Percentiles rank a stretch among this genome's conserved stretches.
phyloP scores from a whole-genome alignment of 148 eudicot genomes.

The Cornus kousa region DNA sequence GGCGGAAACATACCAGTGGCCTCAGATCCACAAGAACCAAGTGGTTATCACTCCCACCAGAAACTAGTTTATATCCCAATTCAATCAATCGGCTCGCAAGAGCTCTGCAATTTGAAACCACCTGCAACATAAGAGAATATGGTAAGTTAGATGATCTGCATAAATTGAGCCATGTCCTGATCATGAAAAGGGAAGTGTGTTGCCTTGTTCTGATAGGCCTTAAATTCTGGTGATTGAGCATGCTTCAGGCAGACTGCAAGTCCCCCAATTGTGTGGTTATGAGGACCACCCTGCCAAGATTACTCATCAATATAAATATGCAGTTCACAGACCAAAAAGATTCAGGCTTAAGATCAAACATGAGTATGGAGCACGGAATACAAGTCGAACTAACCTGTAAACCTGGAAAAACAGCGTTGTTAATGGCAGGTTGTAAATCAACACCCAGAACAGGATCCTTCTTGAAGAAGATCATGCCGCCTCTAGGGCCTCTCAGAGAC shows the following conservation, averaged over 20 bases:
- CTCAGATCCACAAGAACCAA: slow-evolving; percentile 88
- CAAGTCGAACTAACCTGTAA: slow-evolving; percentile 52
- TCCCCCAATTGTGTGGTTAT: slow-evolving; percentile 92
- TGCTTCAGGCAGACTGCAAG: slow-evolving; percentile 82
- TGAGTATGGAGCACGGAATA: background rate
- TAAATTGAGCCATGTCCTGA: background rate
- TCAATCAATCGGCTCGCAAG: slow-evolving; percentile 63
- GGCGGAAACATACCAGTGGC: slow-evolving; percentile 56
- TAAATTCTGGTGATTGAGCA: slow-evolving; percentile 78
- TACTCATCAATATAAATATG: background rate
- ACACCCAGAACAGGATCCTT: slow-evolving; percentile 73
- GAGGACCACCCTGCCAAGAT: slow-evolving; percentile 84
- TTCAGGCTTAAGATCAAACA: background rate
- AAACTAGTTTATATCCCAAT: slow-evolving; percentile 75
- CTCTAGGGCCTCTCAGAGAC: slow-evolving; percentile 96
- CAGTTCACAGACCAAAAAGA: background rate
- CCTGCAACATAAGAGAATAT: slow-evolving; percentile 31
- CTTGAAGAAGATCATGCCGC: slow-evolving; percentile 94
- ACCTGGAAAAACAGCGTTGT: slow-evolving; percentile 90
- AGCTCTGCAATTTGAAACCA: slow-evolving; percentile 79
- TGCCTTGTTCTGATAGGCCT: slow-evolving; percentile 74
- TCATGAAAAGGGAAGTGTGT: slow-evolving; percentile 1
- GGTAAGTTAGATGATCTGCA: slow-evolving; percentile 3
- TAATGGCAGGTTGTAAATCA: slow-evolving; percentile 80
- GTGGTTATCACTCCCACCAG: slow-evolving; percentile 94